Conservation (phyloP, 805 yeast genomes). For the Saccharomycopsis fermentans region DNA sequence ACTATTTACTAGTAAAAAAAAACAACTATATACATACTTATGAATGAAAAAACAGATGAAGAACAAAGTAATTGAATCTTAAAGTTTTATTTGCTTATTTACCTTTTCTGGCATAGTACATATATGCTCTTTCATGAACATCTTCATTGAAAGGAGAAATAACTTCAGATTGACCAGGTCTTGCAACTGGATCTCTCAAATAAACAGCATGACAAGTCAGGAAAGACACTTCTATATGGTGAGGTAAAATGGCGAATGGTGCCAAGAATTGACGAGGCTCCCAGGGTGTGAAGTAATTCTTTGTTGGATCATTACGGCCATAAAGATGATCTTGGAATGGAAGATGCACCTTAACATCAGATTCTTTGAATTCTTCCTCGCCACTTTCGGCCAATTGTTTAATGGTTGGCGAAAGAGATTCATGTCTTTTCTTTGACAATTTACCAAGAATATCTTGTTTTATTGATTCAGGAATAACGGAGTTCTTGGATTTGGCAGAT, state of each 20-base stretch:
- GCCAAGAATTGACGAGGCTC: slow-evolving; percentile 87
- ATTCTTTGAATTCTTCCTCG: slow-evolving; percentile 28
- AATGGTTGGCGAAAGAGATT: background rate
- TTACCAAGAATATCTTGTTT: slow-evolving; percentile 23
- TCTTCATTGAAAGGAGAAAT: slow-evolving; percentile 78
- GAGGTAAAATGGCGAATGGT: slow-evolving; percentile 85
- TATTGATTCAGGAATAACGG: slow-evolving; percentile 20
- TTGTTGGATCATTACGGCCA: slow-evolving; percentile 69
- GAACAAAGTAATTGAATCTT: background rate
- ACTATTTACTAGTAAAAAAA: background rate
- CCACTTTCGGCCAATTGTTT: slow-evolving; percentile 16
- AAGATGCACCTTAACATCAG: slow-evolving; percentile 36
- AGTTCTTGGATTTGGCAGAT: slow-evolving; percentile 14
- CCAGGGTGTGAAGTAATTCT: slow-evolving; percentile 95
- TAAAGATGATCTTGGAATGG: slow-evolving; percentile 76
- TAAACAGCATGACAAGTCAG: slow-evolving; percentile 94
- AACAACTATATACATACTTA: background rate
- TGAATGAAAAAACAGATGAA: background rate
- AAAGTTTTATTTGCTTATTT: slow-evolving; percentile 21
- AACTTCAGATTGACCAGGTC: slow-evolving; percentile 95
- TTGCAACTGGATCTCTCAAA: slow-evolving; percentile 90
- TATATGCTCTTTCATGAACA: slow-evolving; percentile 86
- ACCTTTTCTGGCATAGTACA: slow-evolving; percentile 81
- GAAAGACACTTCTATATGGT: slow-evolving; percentile 84
- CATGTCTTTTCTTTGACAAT: slow-evolving; percentile 20